Evolutionary conservation across 1,139 yeast genomes (phyloP).

Genomic region (Hansenula sp.): DNA sequence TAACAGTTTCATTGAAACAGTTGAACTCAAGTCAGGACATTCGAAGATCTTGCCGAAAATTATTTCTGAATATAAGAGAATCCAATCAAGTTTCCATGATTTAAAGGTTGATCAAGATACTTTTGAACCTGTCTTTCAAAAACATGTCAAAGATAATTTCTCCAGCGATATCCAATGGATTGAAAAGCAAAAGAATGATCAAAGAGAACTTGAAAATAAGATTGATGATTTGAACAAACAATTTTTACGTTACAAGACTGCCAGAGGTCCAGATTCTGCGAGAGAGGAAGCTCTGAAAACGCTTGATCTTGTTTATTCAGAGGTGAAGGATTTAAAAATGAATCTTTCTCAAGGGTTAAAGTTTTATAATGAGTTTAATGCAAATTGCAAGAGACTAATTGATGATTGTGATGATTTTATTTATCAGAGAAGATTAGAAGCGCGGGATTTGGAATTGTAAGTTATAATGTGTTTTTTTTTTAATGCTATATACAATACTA

Average conservation of each 20-base stretch:
- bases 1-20: constrained; percentile 34
- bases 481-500: neutral
- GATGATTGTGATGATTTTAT: constrained; percentile 52
- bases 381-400: constrained; percentile 43
- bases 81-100: constrained; percentile 27
- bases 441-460: constrained; percentile 41
- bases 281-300: constrained; percentile 49
- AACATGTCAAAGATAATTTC: constrained; percentile 39
- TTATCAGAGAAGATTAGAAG: constrained; percentile 49
- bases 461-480: constrained; percentile 3
- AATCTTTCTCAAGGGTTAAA: constrained; percentile 66
- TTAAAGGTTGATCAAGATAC: constrained; percentile 19
- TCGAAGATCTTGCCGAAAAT: constrained; percentile 49
- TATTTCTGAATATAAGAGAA: constrained; percentile 38
- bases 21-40: constrained; percentile 42
- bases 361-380: constrained; percentile 63
- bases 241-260: constrained; percentile 25
- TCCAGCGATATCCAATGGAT: constrained; percentile 27
- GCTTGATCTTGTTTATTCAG: constrained; percentile 49
- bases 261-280: constrained; percentile 13
- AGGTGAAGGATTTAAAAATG: constrained; percentile 50
- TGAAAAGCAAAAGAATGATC: constrained; percentile 29
- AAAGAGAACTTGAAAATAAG: constrained; percentile 38
- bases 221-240: constrained; percentile 37
- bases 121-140: constrained; percentile 33